Conservation (phyloP, 306 rosid genomes). For the Castanea mollissima region DNA sequence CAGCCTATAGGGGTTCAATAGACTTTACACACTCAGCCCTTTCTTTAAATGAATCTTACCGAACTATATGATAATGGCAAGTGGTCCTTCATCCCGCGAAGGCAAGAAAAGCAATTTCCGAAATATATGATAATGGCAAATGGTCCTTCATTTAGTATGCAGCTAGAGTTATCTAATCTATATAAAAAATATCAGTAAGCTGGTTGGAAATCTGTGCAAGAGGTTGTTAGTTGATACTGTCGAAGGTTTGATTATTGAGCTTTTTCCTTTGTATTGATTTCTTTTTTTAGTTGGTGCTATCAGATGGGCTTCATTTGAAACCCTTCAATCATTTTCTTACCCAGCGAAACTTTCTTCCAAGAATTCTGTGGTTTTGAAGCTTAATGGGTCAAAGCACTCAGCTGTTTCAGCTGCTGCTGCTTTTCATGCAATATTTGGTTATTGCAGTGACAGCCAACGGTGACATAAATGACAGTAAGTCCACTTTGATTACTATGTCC, state of each 20-base stretch:
- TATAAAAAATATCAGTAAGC: neutral
- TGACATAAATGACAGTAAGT: slow-evolving; percentile 17
- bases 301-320: slow-evolving; percentile 3
- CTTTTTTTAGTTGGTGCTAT: neutral
- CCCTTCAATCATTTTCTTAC: neutral
- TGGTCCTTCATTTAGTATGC: neutral
- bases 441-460: neutral
- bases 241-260: neutral
- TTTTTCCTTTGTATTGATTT: neutral
- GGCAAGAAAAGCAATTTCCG: too few species aligned
- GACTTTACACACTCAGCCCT: too few species aligned
- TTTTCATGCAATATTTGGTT: neutral
- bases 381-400: slow-evolving; percentile 15
- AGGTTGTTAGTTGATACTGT: neutral
- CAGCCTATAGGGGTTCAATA: too few species aligned
- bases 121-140: too few species aligned
- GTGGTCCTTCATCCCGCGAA: too few species aligned
- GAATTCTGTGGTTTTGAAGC: neutral
- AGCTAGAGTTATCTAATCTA: neutral
- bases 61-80: too few species aligned
- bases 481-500: neutral
- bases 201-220: neutral
- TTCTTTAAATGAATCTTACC: too few species aligned
- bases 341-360: too few species aligned
- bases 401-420: slow-evolving; percentile 14